Conservation (phyloP, 345 rosid species). For the Gossypium arboreum region DNA sequence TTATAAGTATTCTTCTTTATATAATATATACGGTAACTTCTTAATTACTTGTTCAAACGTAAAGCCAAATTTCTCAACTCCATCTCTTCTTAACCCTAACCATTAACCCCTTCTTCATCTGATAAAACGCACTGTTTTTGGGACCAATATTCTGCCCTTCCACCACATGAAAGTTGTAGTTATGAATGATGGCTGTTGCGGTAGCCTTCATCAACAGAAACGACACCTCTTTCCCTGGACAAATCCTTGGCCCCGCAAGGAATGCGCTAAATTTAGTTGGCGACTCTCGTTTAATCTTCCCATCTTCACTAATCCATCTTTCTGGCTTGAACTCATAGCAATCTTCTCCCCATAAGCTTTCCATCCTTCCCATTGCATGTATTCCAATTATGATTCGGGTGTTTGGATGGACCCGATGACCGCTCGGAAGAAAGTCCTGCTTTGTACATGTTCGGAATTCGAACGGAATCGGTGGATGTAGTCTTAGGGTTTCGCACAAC, state of each 20-base stretch:
- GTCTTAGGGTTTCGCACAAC: conserved; percentile 18
- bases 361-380: conserved; percentile 33
- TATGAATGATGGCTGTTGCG: conserved; percentile 20
- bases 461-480: not conserved
- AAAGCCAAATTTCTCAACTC: conserved; percentile 9
- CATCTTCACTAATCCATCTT: conserved; percentile 21
- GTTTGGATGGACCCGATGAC: not conserved
- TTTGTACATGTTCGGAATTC: not conserved
- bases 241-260: conserved; percentile 52
- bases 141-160: conserved; percentile 28
- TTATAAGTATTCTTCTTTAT: not conserved
- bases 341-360: conserved; percentile 42
- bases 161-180: conserved; percentile 26
- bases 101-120: conserved; percentile 25
- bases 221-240: conserved; percentile 50
- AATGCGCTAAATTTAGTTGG: conserved; percentile 35
- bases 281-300: conserved; percentile 26
- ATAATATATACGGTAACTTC: not conserved
- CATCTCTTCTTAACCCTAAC: conserved; percentile 2
- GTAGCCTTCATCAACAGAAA: conserved; percentile 32
- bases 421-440: conserved; percentile 15
- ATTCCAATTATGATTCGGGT: not conserved
- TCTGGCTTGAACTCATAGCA: conserved; percentile 38
- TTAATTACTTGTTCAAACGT: not conserved
- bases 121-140: conserved; percentile 23